Base-by-base conservation (phyloP, 2,329 filamentous ascomycete genomes). In the Endoconidiophora laricicola region DNA sequence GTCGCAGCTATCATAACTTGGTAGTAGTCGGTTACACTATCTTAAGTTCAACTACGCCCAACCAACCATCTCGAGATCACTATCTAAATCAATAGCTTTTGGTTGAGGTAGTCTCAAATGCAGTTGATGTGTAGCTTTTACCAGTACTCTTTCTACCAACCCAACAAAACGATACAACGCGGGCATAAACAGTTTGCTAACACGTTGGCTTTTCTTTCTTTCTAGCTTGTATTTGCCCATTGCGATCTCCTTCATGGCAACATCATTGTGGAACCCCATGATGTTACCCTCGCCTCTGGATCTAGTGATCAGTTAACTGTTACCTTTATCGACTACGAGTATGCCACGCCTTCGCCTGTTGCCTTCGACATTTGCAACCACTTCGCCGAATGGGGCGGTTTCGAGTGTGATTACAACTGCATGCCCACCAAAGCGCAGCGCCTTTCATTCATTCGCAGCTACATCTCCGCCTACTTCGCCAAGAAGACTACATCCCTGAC, bases 321-420 rank as follows among this genome's bases (percentile, higher is more conserved):
- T 50, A 77, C 76, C 60, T 96, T 98, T 66, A 98, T 98, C 63
- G 91, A 98, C 67, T 98, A 96, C 69, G 91, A 98, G 65, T 98
- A 98, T 65, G 87, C 88, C 12, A 91, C 86, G 3, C 88, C 91
- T 2, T 90, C 88, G 1, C 90, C 90, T 1, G 87, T 88, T 3
- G 88, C 90, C 2, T 98, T 98, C 65, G 91, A 98, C 63, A 80
- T 98, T 58, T 83, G 90, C 46, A 98, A 98, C 67, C 91, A 98
- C 70, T 94, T 98, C 62, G 87, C 91, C 44, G 91, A 98, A 67
- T 98, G 91, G 90, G 88, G 83, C 54, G 91, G 91, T 52, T 95
- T 95, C 60, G 86, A 94, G 59, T 98, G 91, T 70, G 87, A 96
- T 65, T 88, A 84, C 67, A 77, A 68, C 59, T 81, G 82, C 57